Conservation (phyloP, 2,329 filamentous ascomycete species). For the Fusarium sp. region DNA sequence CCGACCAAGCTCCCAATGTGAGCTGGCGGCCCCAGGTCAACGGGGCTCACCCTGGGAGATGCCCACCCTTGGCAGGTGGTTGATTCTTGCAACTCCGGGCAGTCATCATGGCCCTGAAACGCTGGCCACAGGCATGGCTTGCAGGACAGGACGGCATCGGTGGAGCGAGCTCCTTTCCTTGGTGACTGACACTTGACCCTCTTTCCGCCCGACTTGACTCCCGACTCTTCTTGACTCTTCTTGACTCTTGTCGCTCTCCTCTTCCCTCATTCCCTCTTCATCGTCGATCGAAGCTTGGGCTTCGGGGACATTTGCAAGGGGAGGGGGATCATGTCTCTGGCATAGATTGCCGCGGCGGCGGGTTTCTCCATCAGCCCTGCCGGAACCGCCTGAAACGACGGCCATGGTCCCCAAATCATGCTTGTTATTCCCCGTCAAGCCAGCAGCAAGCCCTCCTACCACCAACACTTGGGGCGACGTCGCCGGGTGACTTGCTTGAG, state of each 20-base stretch:
- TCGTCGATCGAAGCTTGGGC: conserved; percentile 9
- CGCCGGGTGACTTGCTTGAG: background rate
- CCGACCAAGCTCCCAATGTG: conserved; percentile 10
- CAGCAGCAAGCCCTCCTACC: background rate
- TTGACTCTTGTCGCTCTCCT: background rate
- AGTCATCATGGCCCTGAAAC: conserved; percentile 40
- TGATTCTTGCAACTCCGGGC: conserved; percentile 28
- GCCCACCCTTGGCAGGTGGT: background rate
- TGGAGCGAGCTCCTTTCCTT: conserved; percentile 14
- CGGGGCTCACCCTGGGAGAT: conserved; percentile 22
- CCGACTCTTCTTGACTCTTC: background rate
- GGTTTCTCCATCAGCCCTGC: conserved; percentile 23
- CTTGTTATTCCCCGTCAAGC: conserved; percentile 9
- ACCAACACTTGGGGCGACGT: background rate
- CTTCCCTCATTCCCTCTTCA: background rate
- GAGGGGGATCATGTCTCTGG: conserved; percentile 1
- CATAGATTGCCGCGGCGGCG: conserved; percentile 25
- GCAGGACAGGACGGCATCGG: conserved; percentile 24
- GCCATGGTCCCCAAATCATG: conserved; percentile 19
- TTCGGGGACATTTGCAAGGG: conserved; percentile 8
- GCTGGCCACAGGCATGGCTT: conserved; percentile 33
- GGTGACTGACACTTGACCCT: background rate
- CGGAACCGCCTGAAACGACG: conserved; percentile 33
- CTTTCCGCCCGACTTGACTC: background rate
- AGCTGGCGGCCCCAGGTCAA: conserved; percentile 18